Conservation (phyloP, 1,139 yeast species). For the Candida mesenterica region DNA sequence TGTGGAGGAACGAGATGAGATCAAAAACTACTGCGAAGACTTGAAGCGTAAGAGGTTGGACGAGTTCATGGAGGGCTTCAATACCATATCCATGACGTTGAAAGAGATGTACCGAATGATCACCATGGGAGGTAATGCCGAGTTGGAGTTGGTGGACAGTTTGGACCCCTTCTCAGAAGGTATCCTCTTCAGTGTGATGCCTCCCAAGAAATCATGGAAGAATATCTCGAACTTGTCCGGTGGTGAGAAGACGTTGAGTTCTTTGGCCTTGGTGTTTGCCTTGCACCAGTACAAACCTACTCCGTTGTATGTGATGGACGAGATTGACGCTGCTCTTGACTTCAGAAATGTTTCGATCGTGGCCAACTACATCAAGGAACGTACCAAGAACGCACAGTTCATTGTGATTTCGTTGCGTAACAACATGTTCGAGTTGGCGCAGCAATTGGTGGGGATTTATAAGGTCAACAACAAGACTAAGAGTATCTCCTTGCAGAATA, state of each 20-base stretch:
- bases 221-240: constrained; percentile 94
- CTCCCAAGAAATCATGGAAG: constrained; percentile 97
- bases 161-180: constrained; percentile 99
- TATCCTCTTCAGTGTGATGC: constrained; percentile 95
- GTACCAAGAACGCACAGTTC: constrained; percentile 95
- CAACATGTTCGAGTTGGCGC: constrained; percentile 96
- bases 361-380: constrained; percentile 92
- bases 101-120: constrained; percentile 98
- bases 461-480: constrained; percentile 89
- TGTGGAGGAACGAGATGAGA: constrained; percentile 62
- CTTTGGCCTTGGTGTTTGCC: constrained; percentile 94
- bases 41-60: constrained; percentile 72
- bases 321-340: constrained; percentile 97
- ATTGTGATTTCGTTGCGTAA: constrained; percentile 92
- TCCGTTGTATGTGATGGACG: constrained; percentile 98
- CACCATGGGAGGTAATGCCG: constrained; percentile 99
- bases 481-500: constrained; percentile 74
- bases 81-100: constrained; percentile 78
- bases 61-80: constrained; percentile 93
- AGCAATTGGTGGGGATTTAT: constrained; percentile 92
- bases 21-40: constrained; percentile 64
- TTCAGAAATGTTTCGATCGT: constrained; percentile 96
- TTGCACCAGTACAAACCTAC: constrained; percentile 96
- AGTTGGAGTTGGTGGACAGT: constrained; percentile 90
- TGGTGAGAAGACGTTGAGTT: constrained; percentile 95